These are phyloP conservation scores for Solanum habrochaites DNA, from an alignment of 257 asterid species.

Conservation along the genomic window DNA sequence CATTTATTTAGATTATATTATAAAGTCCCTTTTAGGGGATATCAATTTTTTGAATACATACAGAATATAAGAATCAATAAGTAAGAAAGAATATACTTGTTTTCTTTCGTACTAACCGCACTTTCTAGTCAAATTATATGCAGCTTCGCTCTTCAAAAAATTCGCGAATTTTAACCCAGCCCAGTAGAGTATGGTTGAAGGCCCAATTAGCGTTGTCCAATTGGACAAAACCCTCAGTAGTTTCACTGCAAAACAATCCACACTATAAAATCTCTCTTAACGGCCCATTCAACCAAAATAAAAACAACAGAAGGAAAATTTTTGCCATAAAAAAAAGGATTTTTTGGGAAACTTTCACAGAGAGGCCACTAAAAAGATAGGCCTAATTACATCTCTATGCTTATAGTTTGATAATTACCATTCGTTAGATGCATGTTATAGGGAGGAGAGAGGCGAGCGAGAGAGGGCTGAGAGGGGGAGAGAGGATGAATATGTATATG, in stretches of 20 bases:
- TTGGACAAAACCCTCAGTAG: not conserved
- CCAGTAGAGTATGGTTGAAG: not conserved
- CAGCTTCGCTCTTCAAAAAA: not conserved
- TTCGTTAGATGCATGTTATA: too few relatives aligned
- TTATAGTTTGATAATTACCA: too few relatives aligned
- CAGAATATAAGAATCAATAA: too few relatives aligned
- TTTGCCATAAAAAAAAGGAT: not conserved
- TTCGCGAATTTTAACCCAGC: not conserved
- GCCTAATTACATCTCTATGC: too few relatives aligned
- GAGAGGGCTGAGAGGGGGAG: too few relatives aligned
- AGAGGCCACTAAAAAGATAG: too few relatives aligned
- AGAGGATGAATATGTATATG: too few relatives aligned
- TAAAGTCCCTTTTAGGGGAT: not conserved
- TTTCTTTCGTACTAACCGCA: not conserved
- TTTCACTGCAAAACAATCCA: not conserved
- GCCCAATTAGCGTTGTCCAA: not conserved
- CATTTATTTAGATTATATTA: not conserved
- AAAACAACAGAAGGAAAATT: not conserved
- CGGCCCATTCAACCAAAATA: not conserved
- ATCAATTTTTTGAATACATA: not conserved
- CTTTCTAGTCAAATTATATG: not conserved
- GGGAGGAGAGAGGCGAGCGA: too few relatives aligned
- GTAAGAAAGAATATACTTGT: not conserved
- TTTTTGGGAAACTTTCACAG: too few relatives aligned
- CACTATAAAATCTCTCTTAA: not conserved